These are phyloP conservation scores for Didymella keratinophila DNA, from an alignment of 2,329 filamentous ascomycete genomes.

Conservation along the genomic window DNA sequence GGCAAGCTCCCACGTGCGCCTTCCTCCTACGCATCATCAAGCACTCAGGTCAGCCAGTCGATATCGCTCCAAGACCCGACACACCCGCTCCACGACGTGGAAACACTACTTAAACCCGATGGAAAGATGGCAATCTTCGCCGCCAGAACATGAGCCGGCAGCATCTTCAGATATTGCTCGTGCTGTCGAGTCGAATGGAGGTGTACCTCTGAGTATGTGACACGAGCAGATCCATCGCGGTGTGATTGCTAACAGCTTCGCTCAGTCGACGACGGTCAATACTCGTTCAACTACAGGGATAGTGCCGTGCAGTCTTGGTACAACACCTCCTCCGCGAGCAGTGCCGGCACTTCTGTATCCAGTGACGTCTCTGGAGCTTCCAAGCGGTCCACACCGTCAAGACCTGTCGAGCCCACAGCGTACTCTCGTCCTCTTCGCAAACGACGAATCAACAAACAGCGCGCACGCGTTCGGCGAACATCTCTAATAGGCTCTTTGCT, in stretches of 20 bases:
- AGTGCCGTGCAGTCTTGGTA: slow-evolving; percentile 11
- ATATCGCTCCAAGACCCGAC: slow-evolving; percentile 35
- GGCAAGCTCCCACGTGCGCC: slow-evolving; percentile 28
- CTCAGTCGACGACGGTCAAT: neutral
- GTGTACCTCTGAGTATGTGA: slow-evolving; percentile 8
- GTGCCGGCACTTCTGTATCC: slow-evolving; percentile 34
- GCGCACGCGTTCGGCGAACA: slow-evolving; percentile 21
- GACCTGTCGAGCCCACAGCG: slow-evolving; percentile 1
- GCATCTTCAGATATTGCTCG: slow-evolving; percentile 34
- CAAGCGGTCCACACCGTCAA: slow-evolving; percentile 11
- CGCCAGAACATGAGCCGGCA: slow-evolving; percentile 40
- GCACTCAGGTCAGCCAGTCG: slow-evolving; percentile 23
- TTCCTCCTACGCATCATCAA: slow-evolving; percentile 7
- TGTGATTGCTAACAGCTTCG: neutral
- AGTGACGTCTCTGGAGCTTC: slow-evolving; percentile 28
- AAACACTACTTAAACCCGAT: slow-evolving; percentile 29
- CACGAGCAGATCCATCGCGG: rapidly evolving
- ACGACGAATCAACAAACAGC: slow-evolving; percentile 17
- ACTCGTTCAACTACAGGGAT: slow-evolving; percentile 9
- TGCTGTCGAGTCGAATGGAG: slow-evolving; percentile 30
- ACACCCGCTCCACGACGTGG: slow-evolving; percentile 29
- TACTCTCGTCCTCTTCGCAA: slow-evolving; percentile 13
- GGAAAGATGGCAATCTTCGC: slow-evolving; percentile 41
- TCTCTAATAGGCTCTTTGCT: slow-evolving; percentile 19
- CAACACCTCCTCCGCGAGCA: slow-evolving; percentile 33